A percentile compares a stretch with the other conserved stretches of the same genome.
Conservation (phyloP, 768 basidiomycete genomes). For the Rhodotorula graminis region DNA sequence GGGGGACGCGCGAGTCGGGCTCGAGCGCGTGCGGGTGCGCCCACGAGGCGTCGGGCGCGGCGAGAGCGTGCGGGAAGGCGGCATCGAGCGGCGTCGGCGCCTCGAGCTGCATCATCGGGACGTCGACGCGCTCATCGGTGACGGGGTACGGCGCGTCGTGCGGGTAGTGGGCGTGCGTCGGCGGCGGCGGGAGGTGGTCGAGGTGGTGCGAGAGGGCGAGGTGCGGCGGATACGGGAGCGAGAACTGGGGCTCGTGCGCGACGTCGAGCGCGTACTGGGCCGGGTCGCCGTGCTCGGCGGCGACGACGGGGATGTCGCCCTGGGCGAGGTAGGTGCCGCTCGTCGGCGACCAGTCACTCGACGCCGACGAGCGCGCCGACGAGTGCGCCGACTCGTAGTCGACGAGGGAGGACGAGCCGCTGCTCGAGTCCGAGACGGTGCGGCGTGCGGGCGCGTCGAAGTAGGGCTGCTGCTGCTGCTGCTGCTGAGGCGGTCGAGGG, state of each 20-base stretch:
- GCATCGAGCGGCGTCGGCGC: neutral
- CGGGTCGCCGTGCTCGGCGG: no score
- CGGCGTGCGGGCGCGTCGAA: neutral
- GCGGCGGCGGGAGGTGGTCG: no score
- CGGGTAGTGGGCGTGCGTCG: no score
- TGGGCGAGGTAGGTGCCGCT: neutral
- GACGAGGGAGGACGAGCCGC: slow-evolving; percentile 1
- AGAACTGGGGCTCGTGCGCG: neutral
- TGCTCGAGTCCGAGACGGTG: slow-evolving; percentile 16
- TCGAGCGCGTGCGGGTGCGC: no score
- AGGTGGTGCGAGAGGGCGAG: no score
- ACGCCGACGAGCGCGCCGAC: neutral
- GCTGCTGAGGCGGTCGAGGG: neutral
- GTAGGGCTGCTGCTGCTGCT: neutral
- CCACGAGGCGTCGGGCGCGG: neutral
- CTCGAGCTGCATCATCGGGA: neutral
- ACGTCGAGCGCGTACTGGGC: neutral
- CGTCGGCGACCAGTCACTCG: neutral
- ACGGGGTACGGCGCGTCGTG: no score
- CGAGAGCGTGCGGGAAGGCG: neutral
- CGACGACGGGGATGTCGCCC: neutral
- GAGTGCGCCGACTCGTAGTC: neutral
- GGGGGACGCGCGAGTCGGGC: no score
- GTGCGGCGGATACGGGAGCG: neutral
- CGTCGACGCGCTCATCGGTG: neutral